A percentile compares a stretch with the other conserved stretches of the same genome.
phyloP scores from a whole-genome alignment of 495 filamentous ascomycete species.

The Xylaria cubensis region DNA sequence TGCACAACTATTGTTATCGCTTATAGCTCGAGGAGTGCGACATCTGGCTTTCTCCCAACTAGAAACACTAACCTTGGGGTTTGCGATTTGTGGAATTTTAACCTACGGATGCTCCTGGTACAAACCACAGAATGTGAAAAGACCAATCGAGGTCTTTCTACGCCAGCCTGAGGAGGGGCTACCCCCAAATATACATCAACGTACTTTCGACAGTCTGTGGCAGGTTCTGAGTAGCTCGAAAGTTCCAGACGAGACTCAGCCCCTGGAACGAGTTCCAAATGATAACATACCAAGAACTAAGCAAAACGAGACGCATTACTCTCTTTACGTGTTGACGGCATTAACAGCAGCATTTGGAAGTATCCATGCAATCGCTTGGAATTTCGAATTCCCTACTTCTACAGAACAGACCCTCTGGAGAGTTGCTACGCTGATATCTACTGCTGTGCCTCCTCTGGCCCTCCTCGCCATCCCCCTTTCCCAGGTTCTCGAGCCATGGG shows the following conservation, averaged over 20 bases:
- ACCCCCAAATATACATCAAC: neutral
- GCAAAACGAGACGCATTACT: neutral
- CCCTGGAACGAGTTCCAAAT: constrained; percentile 1
- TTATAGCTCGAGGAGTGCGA: constrained; percentile 33
- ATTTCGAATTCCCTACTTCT: constrained; percentile 48
- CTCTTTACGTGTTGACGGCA: constrained; percentile 16
- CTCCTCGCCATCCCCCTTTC: constrained; percentile 6
- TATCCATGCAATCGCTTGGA: constrained; percentile 47
- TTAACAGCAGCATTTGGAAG: constrained; percentile 38
- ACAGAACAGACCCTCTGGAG: constrained; percentile 46
- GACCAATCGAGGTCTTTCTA: constrained; percentile 28
- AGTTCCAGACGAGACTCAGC: too few species aligned
- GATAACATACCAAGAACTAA: constrained; percentile 14
- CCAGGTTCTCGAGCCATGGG: neutral
- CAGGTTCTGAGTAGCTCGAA: neutral
- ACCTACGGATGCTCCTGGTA: constrained; percentile 36
- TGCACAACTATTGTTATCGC: constrained; percentile 38
- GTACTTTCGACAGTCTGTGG: constrained; percentile 18
- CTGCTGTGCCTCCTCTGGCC: neutral
- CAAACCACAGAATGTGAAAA: constrained; percentile 42
- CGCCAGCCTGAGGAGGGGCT: neutral
- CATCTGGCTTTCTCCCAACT: constrained; percentile 41
- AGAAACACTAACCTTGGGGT: constrained; percentile 42
- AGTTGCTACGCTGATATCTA: constrained; percentile 25
- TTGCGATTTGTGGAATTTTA: constrained; percentile 37